phyloP scores from a whole-genome alignment of 345 rosid species.

The Microcos paniculata region DNA sequence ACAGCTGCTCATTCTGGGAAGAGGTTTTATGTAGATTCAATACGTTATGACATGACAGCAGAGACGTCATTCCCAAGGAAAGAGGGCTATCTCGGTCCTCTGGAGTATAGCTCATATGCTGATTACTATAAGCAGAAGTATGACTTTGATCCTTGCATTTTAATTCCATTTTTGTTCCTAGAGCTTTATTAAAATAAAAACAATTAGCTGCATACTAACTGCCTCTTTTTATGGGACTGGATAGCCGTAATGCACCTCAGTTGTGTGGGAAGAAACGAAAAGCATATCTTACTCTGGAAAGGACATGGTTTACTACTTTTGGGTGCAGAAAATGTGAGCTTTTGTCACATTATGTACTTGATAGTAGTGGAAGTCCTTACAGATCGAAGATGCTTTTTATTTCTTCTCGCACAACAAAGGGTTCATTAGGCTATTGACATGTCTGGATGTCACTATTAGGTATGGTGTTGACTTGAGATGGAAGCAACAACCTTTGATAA shows the following conservation, averaged over 20 bases:
- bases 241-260: conserved; percentile 38
- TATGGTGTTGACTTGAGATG: conserved; percentile 82
- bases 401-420: conserved; percentile 51
- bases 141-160: conserved; percentile 15
- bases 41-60: conserved; percentile 84
- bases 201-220: conserved; percentile 22
- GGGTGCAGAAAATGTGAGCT: conserved; percentile 13
- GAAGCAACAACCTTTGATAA: conserved; percentile 78
- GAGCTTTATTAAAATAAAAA: not conserved
- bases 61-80: conserved; percentile 96
- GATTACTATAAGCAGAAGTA: conserved; percentile 98
- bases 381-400: conserved; percentile 45
- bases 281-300: conserved; percentile 34
- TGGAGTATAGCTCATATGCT: conserved; percentile 89
- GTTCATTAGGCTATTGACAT: conserved; percentile 49
- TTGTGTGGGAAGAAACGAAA: conserved; percentile 50
- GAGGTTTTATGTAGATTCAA: conserved; percentile 93
- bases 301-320: conserved; percentile 28
- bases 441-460: conserved; percentile 45
- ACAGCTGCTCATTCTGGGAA: conserved; percentile 99
- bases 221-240: conserved; percentile 22
- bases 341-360: not conserved
- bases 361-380: conserved; percentile 35
- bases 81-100: conserved; percentile 98
- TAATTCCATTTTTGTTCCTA: not conserved